phyloP scores from a whole-genome alignment of 495 filamentous ascomycete genomes.

The Neurospora sp. region DNA sequence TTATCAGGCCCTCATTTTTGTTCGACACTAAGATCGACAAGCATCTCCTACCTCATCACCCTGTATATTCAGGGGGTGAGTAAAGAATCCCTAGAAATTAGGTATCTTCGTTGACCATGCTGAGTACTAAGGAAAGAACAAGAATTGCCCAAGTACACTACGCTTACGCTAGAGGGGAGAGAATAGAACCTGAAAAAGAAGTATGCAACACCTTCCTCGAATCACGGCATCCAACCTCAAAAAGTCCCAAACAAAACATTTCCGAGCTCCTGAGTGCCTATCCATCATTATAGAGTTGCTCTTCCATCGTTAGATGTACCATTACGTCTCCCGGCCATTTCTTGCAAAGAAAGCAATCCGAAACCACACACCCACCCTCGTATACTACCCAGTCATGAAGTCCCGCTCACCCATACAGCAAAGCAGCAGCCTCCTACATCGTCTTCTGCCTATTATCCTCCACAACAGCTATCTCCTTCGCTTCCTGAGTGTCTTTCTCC shows the following conservation, averaged over 20 bases:
- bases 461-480: background rate
- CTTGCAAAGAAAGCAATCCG: background rate
- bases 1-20: background rate
- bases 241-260: background rate
- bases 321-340: background rate
- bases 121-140: background rate
- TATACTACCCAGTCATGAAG: background rate
- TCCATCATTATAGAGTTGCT: background rate
- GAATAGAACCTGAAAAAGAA: background rate
- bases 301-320: background rate
- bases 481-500: constrained; percentile 7
- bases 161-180: background rate
- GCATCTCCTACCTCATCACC: background rate
- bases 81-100: background rate
- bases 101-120: background rate
- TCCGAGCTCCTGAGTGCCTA: background rate
- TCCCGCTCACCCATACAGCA: background rate
- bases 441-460: background rate
- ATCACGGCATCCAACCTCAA: background rate
- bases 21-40: background rate
- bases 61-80: background rate
- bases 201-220: background rate
- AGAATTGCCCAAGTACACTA: background rate
- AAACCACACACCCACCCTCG: background rate
- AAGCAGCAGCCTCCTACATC: background rate